These are phyloP conservation scores for Clonostachys solani DNA, from an alignment of 2,329 filamentous ascomycete genomes.

Conservation along the genomic window DNA sequence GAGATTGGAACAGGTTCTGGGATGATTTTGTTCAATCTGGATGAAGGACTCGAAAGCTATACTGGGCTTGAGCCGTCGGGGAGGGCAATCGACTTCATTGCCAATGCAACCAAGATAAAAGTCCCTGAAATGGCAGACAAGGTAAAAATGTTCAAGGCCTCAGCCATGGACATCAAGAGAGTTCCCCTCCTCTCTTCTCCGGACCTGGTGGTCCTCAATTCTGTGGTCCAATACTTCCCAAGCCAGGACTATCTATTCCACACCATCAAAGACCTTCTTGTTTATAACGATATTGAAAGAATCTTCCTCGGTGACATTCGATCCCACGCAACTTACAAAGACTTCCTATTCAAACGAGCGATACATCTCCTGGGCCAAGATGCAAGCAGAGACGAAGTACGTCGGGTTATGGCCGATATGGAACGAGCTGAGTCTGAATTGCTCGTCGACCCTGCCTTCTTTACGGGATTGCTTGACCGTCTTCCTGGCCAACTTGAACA, in stretches of 20 bases:
- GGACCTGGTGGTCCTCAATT: slow-evolving; percentile 12
- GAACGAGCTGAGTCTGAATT: slow-evolving; percentile 9
- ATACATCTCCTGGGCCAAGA: neutral
- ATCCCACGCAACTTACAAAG: slow-evolving; percentile 3
- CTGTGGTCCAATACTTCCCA: slow-evolving; percentile 4
- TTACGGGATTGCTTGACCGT: slow-evolving; percentile 5
- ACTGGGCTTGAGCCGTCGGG: slow-evolving; percentile 18
- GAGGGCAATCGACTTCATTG: slow-evolving; percentile 12
- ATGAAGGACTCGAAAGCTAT: slow-evolving; percentile 10
- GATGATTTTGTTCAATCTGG: slow-evolving; percentile 23
- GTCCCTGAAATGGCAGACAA: slow-evolving; percentile 6
- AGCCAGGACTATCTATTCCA: slow-evolving; percentile 1
- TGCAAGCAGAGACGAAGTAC: slow-evolving; percentile 3
- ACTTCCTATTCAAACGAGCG: slow-evolving; percentile 1
- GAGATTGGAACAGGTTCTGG: slow-evolving; percentile 22
- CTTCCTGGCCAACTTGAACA: slow-evolving; percentile 10
- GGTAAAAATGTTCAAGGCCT: slow-evolving; percentile 8
- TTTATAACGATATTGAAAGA: slow-evolving; percentile 2
- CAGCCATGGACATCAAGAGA: slow-evolving; percentile 9
- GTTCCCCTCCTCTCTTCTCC: slow-evolving; percentile 1
- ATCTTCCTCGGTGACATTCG: slow-evolving; percentile 12
- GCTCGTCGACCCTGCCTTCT: slow-evolving; percentile 13
- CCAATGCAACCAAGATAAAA: slow-evolving; percentile 2
- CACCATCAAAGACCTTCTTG: slow-evolving; percentile 1
- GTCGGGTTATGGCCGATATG: slow-evolving; percentile 5